A percentile compares a stretch with the other conserved stretches of the same genome.
Evolutionary conservation across 2,329 filamentous ascomycete genomes (phyloP).

Genomic region (Diplocarpon mali): DNA sequence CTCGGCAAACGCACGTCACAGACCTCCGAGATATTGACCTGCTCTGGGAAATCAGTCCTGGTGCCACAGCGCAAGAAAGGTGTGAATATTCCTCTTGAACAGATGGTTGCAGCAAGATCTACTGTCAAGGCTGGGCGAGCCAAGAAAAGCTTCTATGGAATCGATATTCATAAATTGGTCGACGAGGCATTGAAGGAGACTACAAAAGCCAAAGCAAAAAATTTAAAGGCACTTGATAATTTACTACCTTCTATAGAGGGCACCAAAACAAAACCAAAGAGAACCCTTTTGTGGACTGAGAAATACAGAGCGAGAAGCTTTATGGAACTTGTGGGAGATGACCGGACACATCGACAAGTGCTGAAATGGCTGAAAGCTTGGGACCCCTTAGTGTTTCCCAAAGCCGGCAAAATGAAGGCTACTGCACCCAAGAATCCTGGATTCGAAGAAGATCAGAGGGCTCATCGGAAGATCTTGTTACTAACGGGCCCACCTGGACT

Average conservation of each 20-base stretch:
- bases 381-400: conserved; percentile 86
- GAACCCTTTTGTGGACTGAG: conserved; percentile 77
- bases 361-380: conserved; percentile 89
- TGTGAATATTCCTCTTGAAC: conserved; percentile 46
- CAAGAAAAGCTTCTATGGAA: conserved; percentile 74
- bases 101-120: conserved; percentile 57
- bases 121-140: conserved; percentile 56
- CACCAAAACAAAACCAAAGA: conserved; percentile 20
- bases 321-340: conserved; percentile 87
- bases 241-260: conserved; percentile 32
- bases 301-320: conserved; percentile 92
- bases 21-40: conserved; percentile 21
- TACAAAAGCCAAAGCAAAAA: not conserved
- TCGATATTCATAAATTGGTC: conserved; percentile 79
- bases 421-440: conserved; percentile 31
- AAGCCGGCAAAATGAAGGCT: conserved; percentile 45
- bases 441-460: conserved; percentile 54
- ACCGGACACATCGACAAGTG: conserved; percentile 82
- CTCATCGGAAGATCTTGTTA: conserved; percentile 78
- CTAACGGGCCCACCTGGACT: conserved; percentile 85
- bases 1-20: conserved; percentile 12
- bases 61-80: conserved; percentile 43
- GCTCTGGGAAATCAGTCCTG: conserved; percentile 40
- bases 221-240: conserved; percentile 12
- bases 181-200: conserved; percentile 35